Conservation (phyloP, 495 filamentous ascomycete species). For the Aspergillus saccharolyticus region DNA sequence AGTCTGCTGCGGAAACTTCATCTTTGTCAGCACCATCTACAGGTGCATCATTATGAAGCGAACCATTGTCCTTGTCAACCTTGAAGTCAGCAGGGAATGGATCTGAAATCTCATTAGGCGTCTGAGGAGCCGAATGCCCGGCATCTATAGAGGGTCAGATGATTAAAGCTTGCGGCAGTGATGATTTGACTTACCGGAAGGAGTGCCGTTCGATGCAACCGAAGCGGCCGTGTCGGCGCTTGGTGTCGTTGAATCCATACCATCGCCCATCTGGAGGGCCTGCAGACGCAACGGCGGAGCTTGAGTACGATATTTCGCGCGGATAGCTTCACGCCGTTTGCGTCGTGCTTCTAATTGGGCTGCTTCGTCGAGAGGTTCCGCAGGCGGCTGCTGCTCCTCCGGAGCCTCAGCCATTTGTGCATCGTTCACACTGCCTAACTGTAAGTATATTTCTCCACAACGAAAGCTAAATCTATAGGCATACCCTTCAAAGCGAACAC, state of each 20-base stretch:
- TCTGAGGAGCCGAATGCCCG: conserved; percentile 34
- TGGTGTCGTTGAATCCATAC: conserved; percentile 52
- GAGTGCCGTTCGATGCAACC: conserved; percentile 18
- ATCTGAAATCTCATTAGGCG: conserved; percentile 44
- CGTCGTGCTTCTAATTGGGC: conserved; percentile 80
- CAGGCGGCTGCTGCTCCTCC: conserved; percentile 30
- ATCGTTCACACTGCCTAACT: conserved; percentile 10
- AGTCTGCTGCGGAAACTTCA: conserved; percentile 89
- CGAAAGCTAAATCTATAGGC: conserved; percentile 15
- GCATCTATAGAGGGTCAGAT: conserved; percentile 1
- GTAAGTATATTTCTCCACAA: not conserved
- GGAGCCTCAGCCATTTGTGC: conserved; percentile 9
- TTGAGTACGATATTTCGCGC: conserved; percentile 72
- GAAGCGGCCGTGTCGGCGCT: conserved; percentile 35
- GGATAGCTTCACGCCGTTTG: conserved; percentile 80
- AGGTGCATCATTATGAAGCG: conserved; percentile 54
- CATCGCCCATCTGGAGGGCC: conserved; percentile 61
- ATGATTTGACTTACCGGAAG: conserved; percentile 23
- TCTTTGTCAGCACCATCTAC: conserved; percentile 57
- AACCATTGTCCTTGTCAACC: conserved; percentile 56
- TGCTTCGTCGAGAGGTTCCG: conserved; percentile 64
- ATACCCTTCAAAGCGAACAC: conserved; percentile 37
- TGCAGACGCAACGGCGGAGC: conserved; percentile 72
- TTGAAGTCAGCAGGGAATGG: conserved; percentile 53
- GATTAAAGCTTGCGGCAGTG: not conserved